Percentiles rank a stretch among this genome's conserved stretches.
These are phyloP conservation scores for Eremochloa ophiuroides DNA, from an alignment of 176 grass and related monocot species.

Conservation along the genomic window DNA sequence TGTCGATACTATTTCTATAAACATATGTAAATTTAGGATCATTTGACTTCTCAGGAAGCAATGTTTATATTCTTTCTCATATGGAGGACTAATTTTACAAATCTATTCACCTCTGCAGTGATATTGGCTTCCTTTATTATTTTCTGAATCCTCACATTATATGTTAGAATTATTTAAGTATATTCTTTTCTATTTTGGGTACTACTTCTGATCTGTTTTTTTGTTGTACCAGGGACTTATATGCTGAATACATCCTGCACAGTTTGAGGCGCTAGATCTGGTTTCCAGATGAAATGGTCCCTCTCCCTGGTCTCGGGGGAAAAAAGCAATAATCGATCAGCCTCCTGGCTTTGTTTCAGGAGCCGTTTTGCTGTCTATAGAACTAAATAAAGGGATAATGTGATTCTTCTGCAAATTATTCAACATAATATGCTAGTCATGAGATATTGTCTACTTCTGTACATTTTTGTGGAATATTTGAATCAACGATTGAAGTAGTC, in stretches of 20 bases:
- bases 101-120: background rate
- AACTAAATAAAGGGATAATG: slow-evolving; percentile 10
- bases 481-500: background rate
- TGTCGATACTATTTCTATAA: background rate
- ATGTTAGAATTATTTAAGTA: background rate
- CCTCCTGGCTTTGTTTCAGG: slow-evolving; percentile 16
- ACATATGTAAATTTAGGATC: background rate
- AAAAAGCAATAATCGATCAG: background rate
- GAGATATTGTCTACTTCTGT: background rate
- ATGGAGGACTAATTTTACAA: background rate
- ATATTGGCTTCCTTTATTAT: background rate
- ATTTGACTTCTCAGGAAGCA: background rate
- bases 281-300: background rate
- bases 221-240: slow-evolving; percentile 41
- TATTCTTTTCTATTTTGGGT: background rate
- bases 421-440: background rate
- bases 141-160: background rate
- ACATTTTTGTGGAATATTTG: background rate
- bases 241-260: slow-evolving; percentile 48
- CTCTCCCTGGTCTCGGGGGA: background rate
- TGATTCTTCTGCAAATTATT: background rate
- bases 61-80: background rate
- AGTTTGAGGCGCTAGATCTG: slow-evolving; percentile 32
- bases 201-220: background rate
- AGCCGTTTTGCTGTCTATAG: slow-evolving; percentile 15